Evolutionary conservation across 345 rosid genomes (phyloP), one percentile per base, ranked within the genome.

Genomic region (Euphorbia tirucalli): DNA sequence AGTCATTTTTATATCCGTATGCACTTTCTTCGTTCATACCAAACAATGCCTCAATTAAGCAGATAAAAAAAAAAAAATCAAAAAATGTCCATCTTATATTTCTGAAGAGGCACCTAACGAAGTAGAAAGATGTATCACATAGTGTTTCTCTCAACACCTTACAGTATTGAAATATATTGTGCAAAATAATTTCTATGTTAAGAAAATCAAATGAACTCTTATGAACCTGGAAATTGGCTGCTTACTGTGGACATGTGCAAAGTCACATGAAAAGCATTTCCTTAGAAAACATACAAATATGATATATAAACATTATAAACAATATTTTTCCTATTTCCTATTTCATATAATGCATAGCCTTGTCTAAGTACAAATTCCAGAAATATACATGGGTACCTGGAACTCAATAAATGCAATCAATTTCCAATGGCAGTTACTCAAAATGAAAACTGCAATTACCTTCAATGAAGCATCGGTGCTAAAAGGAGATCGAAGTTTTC

Each of bases 401-500:
- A 16, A 27, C 44, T 28, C 32, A 22, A 18, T 35, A 35, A 35
- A 58, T 21, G 11, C 9, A 71, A 41, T 35, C 28, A 77, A 25
- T 27, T 37, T 37, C 16, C 55, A 19, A 59, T 19, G 28, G 21
- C 22, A 49, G 39, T 13, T 24, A 71, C 21, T 22, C 22, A 66
- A 22, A 35, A 27, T 62, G 44, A 37, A 41, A 30, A 13, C 13
- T 16, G 56, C 13, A 21, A 32, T 81, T 82, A 95, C 97, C 96
- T 81, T 89, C 76, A 83, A 65, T 22, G 82, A 39, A 28, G 78
- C 77, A 68, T 96, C 98, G 60, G 83, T 64, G 57, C 98, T 96
- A 66, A 89, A 96, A 78, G 99, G 93, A 79, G 97, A 89, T 66
- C 97, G 87, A 69, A 96, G 90, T 87, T 93, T 96, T 70, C 98